Evolutionary conservation across 192 early-diverging fungal species (phyloP).

Genomic region (Entomortierella chlamydospora): DNA sequence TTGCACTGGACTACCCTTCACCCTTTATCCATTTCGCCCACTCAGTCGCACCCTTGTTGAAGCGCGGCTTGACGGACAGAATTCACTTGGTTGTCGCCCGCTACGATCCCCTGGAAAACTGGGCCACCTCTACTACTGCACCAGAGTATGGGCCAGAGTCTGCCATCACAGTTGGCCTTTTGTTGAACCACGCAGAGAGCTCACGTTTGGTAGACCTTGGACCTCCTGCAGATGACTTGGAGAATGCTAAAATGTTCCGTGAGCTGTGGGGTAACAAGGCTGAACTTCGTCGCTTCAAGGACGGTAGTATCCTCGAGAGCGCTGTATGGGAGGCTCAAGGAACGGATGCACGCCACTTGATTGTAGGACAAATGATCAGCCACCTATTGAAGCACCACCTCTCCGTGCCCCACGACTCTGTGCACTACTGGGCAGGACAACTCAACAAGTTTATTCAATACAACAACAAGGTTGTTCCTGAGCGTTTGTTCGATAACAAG

Average conservation of each 20-base stretch:
- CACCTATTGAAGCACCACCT: slow-evolving; percentile 85
- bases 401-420: slow-evolving; percentile 57
- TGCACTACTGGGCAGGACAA: slow-evolving; percentile 75
- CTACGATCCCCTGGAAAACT: slow-evolving; percentile 50
- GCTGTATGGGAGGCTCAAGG: slow-evolving; percentile 81
- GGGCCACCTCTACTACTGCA: slow-evolving; percentile 49
- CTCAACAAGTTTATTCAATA: slow-evolving; percentile 70
- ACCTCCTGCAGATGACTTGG: slow-evolving; percentile 81
- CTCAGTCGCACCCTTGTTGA: slow-evolving; percentile 58
- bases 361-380: slow-evolving; percentile 83
- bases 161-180: slow-evolving; percentile 73
- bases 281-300: slow-evolving; percentile 94
- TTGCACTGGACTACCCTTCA: slow-evolving; percentile 58
- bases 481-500: slow-evolving; percentile 57
- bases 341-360: slow-evolving; percentile 72
- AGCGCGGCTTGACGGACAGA: slow-evolving; percentile 62
- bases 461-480: slow-evolving; percentile 59
- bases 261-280: slow-evolving; percentile 90
- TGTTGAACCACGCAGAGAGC: slow-evolving; percentile 75
- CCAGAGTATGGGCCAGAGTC: slow-evolving; percentile 40
- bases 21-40: slow-evolving; percentile 60
- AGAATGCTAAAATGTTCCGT: slow-evolving; percentile 74
- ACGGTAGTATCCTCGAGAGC: slow-evolving; percentile 91
- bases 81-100: slow-evolving; percentile 58
- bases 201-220: slow-evolving; percentile 88